A percentile compares a stretch with the other conserved stretches of the same genome.
Evolutionary conservation across 495 filamentous ascomycete genomes (phyloP).

Genomic region (Usnea hakonensis): DNA sequence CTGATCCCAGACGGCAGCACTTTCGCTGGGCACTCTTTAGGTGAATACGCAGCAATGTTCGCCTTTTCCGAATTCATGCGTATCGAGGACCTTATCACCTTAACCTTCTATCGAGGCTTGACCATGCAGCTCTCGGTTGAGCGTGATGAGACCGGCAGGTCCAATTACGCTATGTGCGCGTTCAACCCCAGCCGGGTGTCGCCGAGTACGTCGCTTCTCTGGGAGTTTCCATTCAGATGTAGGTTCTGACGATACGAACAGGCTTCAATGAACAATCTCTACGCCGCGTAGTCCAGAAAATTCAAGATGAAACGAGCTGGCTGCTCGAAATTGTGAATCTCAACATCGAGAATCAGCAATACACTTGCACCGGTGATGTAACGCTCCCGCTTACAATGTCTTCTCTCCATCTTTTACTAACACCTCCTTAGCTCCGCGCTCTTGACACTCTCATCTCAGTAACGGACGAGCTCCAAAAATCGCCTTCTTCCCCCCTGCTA

Average conservation of each 20-base stretch:
- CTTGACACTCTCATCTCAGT: not conserved
- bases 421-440: not conserved
- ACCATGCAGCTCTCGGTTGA: constrained; percentile 36
- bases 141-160: constrained; percentile 27
- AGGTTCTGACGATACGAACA: not conserved
- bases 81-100: constrained; percentile 24
- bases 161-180: constrained; percentile 36
- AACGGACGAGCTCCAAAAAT: not conserved
- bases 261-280: constrained; percentile 26
- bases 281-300: constrained; percentile 22
- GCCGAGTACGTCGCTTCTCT: constrained; percentile 12
- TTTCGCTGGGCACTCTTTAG: constrained; percentile 40
- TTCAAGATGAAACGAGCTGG: constrained; percentile 22
- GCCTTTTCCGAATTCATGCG: constrained; percentile 29
- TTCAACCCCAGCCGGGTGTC: constrained; percentile 33
- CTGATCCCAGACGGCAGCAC: constrained; percentile 25
- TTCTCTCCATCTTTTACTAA: constrained; percentile 5
- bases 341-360: constrained; percentile 36
- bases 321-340: constrained; percentile 40
- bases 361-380: constrained; percentile 38
- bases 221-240: not conserved
- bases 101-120: constrained; percentile 39
- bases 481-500: not conserved
- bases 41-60: constrained; percentile 35
- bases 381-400: constrained; percentile 3